Percentiles rank a stretch among this genome's conserved stretches.
Evolutionary conservation across 73 alveolate species (phyloP).

Genomic region (Tetrahymena thermophila): DNA sequence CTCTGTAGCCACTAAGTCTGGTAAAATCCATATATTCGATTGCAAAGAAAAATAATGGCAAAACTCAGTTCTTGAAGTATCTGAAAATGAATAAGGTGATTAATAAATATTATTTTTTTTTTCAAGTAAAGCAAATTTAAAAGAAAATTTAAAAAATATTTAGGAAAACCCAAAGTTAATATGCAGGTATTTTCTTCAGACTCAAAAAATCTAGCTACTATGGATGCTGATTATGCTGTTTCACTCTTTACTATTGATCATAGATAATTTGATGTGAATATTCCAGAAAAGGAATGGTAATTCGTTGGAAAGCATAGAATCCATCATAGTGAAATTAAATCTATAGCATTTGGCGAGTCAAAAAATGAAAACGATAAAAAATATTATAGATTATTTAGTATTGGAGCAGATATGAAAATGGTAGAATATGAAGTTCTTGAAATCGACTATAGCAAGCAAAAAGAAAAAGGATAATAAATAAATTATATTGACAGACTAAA

Average conservation of each 20-base stretch:
- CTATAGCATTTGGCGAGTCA: constrained; percentile 76
- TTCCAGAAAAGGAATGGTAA: constrained; percentile 61
- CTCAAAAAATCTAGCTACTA: constrained; percentile 62
- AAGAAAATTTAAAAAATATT: constrained; percentile 11
- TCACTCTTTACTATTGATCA: constrained; percentile 65
- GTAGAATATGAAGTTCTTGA: constrained; percentile 68
- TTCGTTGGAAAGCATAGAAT: constrained; percentile 68
- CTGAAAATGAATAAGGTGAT: constrained; percentile 41
- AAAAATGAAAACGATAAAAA: constrained; percentile 63
- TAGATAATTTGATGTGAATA: constrained; percentile 46
- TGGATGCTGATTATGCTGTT: constrained; percentile 64
- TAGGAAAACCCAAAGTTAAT: neutral
- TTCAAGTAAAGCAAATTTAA: constrained; percentile 9
- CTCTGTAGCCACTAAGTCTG: constrained; percentile 68
- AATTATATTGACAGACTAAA: neutral
- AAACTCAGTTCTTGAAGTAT: constrained; percentile 22
- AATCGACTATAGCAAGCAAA: neutral
- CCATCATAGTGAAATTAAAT: constrained; percentile 65
- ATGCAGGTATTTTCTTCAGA: constrained; percentile 45
- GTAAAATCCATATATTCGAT: constrained; percentile 47
- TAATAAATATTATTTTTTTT: constrained; percentile 34
- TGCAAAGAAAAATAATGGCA: constrained; percentile 28
- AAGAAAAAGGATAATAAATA: neutral
- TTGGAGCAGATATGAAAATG: constrained; percentile 70
- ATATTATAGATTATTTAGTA: constrained; percentile 61